Evolutionary conservation across 495 filamentous ascomycete genomes (phyloP).

Genomic region (Rhizodiscina lignyota): DNA sequence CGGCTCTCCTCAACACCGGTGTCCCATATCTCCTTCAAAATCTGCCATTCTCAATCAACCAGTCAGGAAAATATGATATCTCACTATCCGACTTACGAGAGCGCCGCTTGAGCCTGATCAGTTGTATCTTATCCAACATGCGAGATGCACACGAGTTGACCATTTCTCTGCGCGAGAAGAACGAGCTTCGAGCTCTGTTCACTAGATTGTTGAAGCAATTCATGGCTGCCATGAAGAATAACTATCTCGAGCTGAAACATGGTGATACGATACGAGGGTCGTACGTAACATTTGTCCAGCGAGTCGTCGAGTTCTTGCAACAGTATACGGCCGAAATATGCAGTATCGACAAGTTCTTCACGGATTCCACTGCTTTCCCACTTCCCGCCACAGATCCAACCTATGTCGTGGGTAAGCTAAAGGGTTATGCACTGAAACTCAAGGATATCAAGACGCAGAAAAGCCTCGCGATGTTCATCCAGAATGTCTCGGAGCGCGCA

Average conservation of each 20-base stretch:
- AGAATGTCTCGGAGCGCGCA: conserved; percentile 46
- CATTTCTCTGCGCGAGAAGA: conserved; percentile 17
- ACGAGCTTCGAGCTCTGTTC: conserved; percentile 29
- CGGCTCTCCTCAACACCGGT: conserved; percentile 34
- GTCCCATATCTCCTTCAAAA: conserved; percentile 36
- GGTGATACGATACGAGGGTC: conserved; percentile 26
- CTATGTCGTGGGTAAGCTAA: conserved; percentile 51
- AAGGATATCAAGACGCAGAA: conserved; percentile 32
- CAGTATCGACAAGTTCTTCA: conserved; percentile 50
- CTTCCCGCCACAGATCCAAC: conserved; percentile 46
- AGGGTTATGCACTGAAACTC: conserved; percentile 45
- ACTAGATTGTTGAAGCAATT: conserved; percentile 34
- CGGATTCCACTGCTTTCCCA: conserved; percentile 45
- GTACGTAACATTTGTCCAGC: conserved; percentile 53
- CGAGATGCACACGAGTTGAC: conserved; percentile 18
- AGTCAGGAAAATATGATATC: conserved; percentile 29
- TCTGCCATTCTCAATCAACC: conserved; percentile 39
- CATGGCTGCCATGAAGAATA: conserved; percentile 52
- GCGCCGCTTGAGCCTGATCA: conserved; percentile 43
- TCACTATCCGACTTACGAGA: conserved; percentile 35
- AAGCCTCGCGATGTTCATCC: conserved; percentile 43
- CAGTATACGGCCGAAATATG: conserved; percentile 48
- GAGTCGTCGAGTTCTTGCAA: conserved; percentile 44
- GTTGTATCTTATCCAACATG: conserved; percentile 49
- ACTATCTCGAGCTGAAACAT: conserved; percentile 43